Base-by-base conservation (phyloP, 768 basidiomycete genomes). In the Udeniomyces megalosporus region DNA sequence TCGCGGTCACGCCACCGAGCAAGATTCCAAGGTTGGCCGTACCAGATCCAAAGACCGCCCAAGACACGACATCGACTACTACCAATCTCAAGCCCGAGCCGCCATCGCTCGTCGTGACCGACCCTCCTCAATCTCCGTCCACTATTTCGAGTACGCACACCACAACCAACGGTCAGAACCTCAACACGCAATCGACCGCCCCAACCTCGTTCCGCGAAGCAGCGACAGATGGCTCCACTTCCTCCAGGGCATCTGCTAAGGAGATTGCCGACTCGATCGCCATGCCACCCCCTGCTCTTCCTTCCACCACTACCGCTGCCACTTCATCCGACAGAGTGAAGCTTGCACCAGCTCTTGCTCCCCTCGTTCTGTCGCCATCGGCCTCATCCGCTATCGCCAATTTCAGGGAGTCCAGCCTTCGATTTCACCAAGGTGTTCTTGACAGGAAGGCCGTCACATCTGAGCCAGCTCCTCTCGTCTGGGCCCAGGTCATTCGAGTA, bases 361-460 rank as follows among this genome's bases (percentile, higher is more conserved):
- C n/a, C n/a, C 38, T 42, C 17, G 38, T 42, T 17, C 17, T 42
- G 38, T 42, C 38, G 8, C 78, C 78, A 22, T 74, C 38, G 8
- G 38, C 76, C 4, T 76, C 63, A 68, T 67, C 34, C 70, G 65
- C 73, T 17, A 70, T 67, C 69, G 66, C 48, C 71, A 66, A 70
- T 45, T 77, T 76, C 66, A 79, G 79, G 44, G 79, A 76, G 31
- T 56, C 58, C 54, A 70, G 70, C 52, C 69, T 96, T 45, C 82
- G 90, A 12, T 81, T 86, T 46, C 93, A 97, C 70, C 85, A 88
- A 68, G 93, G 92, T 65, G 84, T 92, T 2, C 85, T 97, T 32
- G 95, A 96, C 71, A 85, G 85, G 72, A 82, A 82, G 29, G 91
- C 83, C 57, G 80, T 96, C 68, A 95, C 93, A 35, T 88, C 83